Base-by-base conservation (phyloP, 2,329 filamentous ascomycete species). In the Pseudopithomyces chartarum region DNA sequence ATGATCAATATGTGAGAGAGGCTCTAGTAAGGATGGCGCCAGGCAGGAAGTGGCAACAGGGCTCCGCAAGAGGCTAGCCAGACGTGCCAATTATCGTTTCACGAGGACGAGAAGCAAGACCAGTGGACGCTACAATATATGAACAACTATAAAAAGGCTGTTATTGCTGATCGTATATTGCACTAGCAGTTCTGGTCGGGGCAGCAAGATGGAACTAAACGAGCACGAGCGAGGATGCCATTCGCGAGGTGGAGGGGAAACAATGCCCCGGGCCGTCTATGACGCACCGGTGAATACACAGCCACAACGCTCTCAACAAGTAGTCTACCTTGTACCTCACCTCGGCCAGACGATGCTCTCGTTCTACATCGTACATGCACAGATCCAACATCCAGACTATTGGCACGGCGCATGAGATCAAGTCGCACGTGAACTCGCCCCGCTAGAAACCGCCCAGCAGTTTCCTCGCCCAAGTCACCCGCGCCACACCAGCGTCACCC, bases 241-340 rank as follows among this genome's bases (percentile, higher is more conserved):
- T 19, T 40, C 17, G 38, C 7, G 38, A 40, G 17, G 38, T 4
- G 34, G 20, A 23, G 15, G 33, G 23, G 15, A 2, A 29, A n/a
- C 6, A 7, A 26, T 13, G 40, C 39, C 38, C 49, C n/a, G 43
- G 34, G 49, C 26, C 22, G 19, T 13, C 23, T 22, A 52, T 52
- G 49, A 52, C 39, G 49, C 40, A 32, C 12, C 19, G 2, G 42
- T 46, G 33, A 53, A 46, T 53, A 38, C 40, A 43, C 49, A 43
- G 49, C 39, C 39, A 44, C 39, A 44, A 17, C 26, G 26, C 26
- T 4, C 5, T 29, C 26, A 8, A 4, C 8, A 29, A n/a, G n/a
- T n/a, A n/a, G n/a, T n/a, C 26, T 29, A 29, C 26, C 26, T 8
- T 29, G 5, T n/a, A n/a, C n/a, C n/a, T n/a, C n/a, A n/a, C n/a